Evolutionary conservation across 805 yeast genomes (phyloP), one percentile per base, ranked within the genome.

Genomic region (Wickerhamiella cacticola): DNA sequence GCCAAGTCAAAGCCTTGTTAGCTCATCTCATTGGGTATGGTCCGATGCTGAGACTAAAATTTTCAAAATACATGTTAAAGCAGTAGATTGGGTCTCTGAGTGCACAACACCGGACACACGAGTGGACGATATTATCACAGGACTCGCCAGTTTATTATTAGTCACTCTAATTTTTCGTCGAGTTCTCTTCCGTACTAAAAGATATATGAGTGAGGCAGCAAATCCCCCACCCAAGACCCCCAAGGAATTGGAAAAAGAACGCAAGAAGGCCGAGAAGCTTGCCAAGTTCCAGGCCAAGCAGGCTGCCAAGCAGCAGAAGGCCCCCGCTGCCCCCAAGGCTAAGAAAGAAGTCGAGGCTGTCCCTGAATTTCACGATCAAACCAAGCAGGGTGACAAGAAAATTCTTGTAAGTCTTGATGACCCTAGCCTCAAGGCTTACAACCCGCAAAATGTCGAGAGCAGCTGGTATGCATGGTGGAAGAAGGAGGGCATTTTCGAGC

Each of bases 401-500:
- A 66, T 80, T 28, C 75, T 92, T 50, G 82, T 78, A n/a, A 75
- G 86, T 29, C 74, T 92, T 46, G 96, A 89, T 38, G 94, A 88
- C 63, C 88, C 95, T 19, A 79, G 96, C 18, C 77, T 92, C 63
- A 88, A 92, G 67, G 89, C 97, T 8, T 92, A 92, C 67, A 83
- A 77, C 59, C 98, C 98, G 28, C 76, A 77, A 57, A 82, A 80
- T 57, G 96, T 92, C 42, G 98, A 92, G 68, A 81, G 94, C 49
- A 84, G 96, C 12, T 92, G 98, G 98, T 89, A 89, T 68, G 78
- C 75, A 16, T 92, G 98, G 97, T 92, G 98, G 98, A 81, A 76
- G 52, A 72, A 82, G 59, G 74, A 84, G 65, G 94, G 92, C 16
- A 79, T 77, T 59, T 92, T 92, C 60, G 80, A 82, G 67, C 98